A percentile compares a stretch with the other conserved stretches of the same genome.
Evolutionary conservation across 83 land plant species (phyloP).

Genomic region (Isoetes engelmannii): DNA sequence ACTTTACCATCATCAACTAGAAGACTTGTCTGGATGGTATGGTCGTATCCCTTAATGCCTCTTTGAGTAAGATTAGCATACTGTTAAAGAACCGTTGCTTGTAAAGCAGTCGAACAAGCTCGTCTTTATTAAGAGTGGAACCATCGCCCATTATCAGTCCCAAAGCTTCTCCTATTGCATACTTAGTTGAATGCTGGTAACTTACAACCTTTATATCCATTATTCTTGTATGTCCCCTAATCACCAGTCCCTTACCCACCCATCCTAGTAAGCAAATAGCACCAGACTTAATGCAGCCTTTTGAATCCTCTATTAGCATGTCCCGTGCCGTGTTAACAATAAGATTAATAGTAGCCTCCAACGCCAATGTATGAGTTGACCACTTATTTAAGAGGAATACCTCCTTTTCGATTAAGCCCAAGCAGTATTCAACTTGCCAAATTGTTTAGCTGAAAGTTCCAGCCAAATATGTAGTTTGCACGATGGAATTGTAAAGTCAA

Average conservation of each 20-base stretch:
- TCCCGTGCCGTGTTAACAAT: background rate
- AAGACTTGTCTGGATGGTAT: background rate
- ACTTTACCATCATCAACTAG: background rate
- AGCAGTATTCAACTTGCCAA: too few species aligned
- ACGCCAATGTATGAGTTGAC: slow-evolving; percentile 1
- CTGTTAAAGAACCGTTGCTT: slow-evolving; percentile 32
- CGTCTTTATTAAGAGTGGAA: slow-evolving; percentile 12
- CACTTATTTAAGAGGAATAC: slow-evolving; percentile 37
- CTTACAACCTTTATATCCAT: slow-evolving; percentile 8
- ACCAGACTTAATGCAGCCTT: background rate
- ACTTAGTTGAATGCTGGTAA: background rate
- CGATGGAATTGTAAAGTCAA: too few species aligned
- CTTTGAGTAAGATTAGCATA: slow-evolving; percentile 26
- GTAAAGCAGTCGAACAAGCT: slow-evolving; percentile 25
- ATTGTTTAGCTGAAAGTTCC: too few species aligned
- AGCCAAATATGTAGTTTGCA: too few species aligned
- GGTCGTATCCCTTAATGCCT: slow-evolving; percentile 16
- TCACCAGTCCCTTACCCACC: slow-evolving; percentile 32
- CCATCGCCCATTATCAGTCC: slow-evolving; percentile 22
- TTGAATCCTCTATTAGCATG: background rate
- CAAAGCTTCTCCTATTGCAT: slow-evolving; percentile 25
- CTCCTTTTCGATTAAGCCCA: too few species aligned
- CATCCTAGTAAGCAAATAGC: slow-evolving; percentile 18
- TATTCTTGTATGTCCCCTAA: slow-evolving; percentile 29
- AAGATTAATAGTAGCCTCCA: slow-evolving; percentile 17